Conservation (phyloP, 1,284 basidiomycete species). For the Ustanciosporium gigantosporum region DNA sequence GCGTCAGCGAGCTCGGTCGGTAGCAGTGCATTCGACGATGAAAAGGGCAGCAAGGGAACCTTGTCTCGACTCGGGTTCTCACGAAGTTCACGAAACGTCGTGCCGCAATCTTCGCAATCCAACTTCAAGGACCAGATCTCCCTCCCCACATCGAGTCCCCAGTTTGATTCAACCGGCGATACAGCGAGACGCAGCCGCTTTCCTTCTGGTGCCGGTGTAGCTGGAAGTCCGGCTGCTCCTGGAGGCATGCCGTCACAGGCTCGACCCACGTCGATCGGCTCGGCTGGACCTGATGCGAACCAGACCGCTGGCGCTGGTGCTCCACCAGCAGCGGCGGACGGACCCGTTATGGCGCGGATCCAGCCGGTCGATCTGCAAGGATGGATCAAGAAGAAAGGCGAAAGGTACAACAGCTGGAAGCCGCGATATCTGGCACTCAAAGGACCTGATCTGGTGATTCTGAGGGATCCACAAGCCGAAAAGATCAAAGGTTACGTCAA, state of each 20-base stretch:
- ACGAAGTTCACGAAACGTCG: conserved; percentile 29
- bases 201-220: neutral
- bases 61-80: conserved; percentile 46
- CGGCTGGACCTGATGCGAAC: conserved; percentile 14
- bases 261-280: conserved; percentile 15
- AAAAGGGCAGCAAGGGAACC: conserved; percentile 32
- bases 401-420: conserved; percentile 93
- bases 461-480: conserved; percentile 52
- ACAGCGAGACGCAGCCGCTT: conserved; percentile 37
- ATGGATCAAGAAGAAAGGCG: conserved; percentile 95
- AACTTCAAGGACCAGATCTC: conserved; percentile 57
- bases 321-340: conserved; percentile 29
- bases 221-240: conserved; percentile 6
- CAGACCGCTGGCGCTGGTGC: conserved; percentile 3
- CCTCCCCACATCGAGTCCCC: conserved; percentile 51
- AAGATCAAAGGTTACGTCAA: conserved; percentile 93
- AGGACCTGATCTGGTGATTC: conserved; percentile 67
- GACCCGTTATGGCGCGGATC: conserved; percentile 54
- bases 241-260: conserved; percentile 11
- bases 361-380: conserved; percentile 63
- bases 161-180: conserved; percentile 49
- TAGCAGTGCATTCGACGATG: conserved; percentile 21
- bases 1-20: conserved; percentile 8
- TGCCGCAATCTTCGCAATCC: conserved; percentile 19
- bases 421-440: conserved; percentile 90